These are phyloP conservation scores for Clavispora vitiphila DNA, from an alignment of 805 yeast species.

Conservation along the genomic window DNA sequence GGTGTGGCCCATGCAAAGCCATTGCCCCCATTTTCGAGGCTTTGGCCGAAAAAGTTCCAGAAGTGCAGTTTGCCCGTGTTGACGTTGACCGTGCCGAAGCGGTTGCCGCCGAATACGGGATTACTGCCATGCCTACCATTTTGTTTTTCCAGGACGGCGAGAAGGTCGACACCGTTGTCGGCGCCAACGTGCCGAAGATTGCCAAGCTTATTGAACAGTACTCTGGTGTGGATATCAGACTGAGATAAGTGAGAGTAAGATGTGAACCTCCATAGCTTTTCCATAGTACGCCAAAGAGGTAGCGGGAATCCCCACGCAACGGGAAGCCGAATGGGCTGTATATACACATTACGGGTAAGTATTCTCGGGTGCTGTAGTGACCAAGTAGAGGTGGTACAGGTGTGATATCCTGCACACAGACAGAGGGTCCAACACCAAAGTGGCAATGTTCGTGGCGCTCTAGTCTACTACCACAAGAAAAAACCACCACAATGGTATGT, in stretches of 20 bases:
- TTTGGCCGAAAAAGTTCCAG: constrained; percentile 38
- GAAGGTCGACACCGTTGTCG: constrained; percentile 53
- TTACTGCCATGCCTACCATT: constrained; percentile 77
- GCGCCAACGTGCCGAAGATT: constrained; percentile 51
- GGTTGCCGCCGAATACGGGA: constrained; percentile 54
- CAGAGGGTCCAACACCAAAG: constrained; percentile 2
- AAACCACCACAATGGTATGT: constrained; percentile 1
- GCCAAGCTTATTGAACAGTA: constrained; percentile 24
- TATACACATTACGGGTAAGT: no score
- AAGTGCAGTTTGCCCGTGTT: constrained; percentile 60
- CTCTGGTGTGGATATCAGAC: constrained; percentile 22
- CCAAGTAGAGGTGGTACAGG: no score
- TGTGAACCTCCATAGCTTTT: no score
- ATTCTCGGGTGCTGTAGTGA: no score
- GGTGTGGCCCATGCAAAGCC: constrained; percentile 82
- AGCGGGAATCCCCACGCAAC: no score
- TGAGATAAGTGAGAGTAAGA: constrained; percentile 3
- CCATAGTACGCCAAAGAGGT: no score
- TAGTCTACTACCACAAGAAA: neutral
- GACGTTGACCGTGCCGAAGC: constrained; percentile 65
- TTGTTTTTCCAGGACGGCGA: constrained; percentile 58
- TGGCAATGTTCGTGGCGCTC: constrained; percentile 12
- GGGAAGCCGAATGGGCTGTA: no score
- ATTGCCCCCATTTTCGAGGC: constrained; percentile 52
- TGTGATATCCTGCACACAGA: neutral